Evolutionary conservation across 2,329 filamentous ascomycete genomes (phyloP).

Genomic region (Talaromyces amestolkiae): DNA sequence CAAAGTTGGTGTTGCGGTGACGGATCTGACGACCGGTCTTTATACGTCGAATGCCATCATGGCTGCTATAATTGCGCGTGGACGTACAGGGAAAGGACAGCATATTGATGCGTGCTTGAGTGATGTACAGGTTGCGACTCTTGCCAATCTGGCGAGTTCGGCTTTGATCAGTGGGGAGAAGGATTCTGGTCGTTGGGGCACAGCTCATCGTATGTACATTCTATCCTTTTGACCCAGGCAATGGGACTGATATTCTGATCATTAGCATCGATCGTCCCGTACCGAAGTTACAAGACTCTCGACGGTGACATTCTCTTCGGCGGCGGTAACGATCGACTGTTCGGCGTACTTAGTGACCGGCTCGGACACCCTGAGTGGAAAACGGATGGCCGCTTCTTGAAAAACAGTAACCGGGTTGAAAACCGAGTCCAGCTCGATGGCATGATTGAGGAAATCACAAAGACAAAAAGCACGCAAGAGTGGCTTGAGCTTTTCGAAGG

Average conservation of each 20-base stretch:
- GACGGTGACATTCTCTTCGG: constrained; percentile 64
- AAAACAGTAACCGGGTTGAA: constrained; percentile 58
- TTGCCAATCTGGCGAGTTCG: constrained; percentile 94
- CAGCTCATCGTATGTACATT: constrained; percentile 67
- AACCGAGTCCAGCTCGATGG: constrained; percentile 75
- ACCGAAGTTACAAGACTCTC: constrained; percentile 71
- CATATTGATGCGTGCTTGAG: constrained; percentile 89
- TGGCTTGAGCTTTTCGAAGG: constrained; percentile 87
- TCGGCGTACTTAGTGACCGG: constrained; percentile 58
- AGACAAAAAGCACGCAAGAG: constrained; percentile 75
- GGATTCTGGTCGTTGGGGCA: constrained; percentile 90
- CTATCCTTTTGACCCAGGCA: no score
- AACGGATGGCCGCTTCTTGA: constrained; percentile 55
- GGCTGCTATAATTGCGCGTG: constrained; percentile 79
- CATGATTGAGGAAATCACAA: constrained; percentile 73
- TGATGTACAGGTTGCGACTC: constrained; percentile 90
- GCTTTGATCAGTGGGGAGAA: constrained; percentile 82
- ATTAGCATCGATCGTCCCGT: constrained; percentile 91
- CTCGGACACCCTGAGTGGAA: constrained; percentile 60
- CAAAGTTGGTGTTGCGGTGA: constrained; percentile 96
- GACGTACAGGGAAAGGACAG: constrained; percentile 74
- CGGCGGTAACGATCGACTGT: constrained; percentile 63
- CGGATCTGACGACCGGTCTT: constrained; percentile 88
- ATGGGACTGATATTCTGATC: no score
- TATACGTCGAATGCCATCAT: constrained; percentile 96